phyloP scores from a whole-genome alignment of 352 stramenopile species.

The Peronospora tabacina region DNA sequence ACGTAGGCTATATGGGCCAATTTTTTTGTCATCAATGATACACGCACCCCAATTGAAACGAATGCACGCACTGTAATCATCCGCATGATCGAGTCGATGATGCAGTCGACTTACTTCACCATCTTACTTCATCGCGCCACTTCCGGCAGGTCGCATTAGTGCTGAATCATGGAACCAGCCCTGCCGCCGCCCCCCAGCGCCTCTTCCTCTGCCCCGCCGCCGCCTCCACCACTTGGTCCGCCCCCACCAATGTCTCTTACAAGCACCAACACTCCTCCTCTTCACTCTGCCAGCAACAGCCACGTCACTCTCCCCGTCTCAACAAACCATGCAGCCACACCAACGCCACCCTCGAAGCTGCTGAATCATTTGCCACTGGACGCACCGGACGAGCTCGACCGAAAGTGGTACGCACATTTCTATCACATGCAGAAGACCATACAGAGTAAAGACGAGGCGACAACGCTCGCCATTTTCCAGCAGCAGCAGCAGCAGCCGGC shows the following conservation, averaged over 20 bases:
- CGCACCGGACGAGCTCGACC: slow-evolving; percentile 64
- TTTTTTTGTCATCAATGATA: not conserved
- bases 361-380: slow-evolving; percentile 70
- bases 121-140: slow-evolving; percentile 1
- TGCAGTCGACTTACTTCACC: too few relatives aligned
- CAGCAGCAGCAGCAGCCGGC: slow-evolving; percentile 51
- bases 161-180: slow-evolving; percentile 18
- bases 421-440: slow-evolving; percentile 83
- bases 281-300: slow-evolving; percentile 6
- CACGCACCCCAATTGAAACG: slow-evolving; percentile 8
- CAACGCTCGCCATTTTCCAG: slow-evolving; percentile 52
- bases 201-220: slow-evolving; percentile 12
- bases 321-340: slow-evolving; percentile 9
- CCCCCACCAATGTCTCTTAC: slow-evolving; percentile 27
- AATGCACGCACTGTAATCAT: too few relatives aligned
- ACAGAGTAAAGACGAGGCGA: slow-evolving; percentile 56
- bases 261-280: not conserved
- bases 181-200: slow-evolving; percentile 10
- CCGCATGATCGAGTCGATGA: too few relatives aligned
- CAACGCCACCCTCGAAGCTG: slow-evolving; percentile 59
- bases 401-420: slow-evolving; percentile 83
- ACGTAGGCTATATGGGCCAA: not conserved
- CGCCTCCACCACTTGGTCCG: slow-evolving; percentile 32
- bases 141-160: not conserved
- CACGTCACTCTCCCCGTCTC: slow-evolving; percentile 19